These are phyloP conservation scores for Mimosa bimucronata DNA, from an alignment of 306 rosid genomes.

Conservation along the genomic window DNA sequence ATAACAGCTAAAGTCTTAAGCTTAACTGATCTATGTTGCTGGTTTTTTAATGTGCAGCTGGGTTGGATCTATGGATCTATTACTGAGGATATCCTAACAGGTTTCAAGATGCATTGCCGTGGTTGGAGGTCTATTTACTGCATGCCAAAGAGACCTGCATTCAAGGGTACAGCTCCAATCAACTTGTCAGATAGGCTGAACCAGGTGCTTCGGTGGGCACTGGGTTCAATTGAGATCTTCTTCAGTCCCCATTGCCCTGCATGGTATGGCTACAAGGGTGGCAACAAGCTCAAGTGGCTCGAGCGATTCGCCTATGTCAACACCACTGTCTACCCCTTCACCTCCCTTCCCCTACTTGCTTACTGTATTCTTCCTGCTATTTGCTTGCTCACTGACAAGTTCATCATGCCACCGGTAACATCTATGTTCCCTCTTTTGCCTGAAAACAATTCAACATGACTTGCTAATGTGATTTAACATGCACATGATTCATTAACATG, in stretches of 20 bases:
- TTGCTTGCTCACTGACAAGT: slow-evolving; percentile 96
- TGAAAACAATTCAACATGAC: slow-evolving; percentile 21
- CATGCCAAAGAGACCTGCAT: slow-evolving; percentile 82
- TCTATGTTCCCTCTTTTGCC: slow-evolving; percentile 2
- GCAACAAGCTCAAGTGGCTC: slow-evolving; percentile 86
- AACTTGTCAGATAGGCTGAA: slow-evolving; percentile 94
- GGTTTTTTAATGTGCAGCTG: slow-evolving; percentile 57
- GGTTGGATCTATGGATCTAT: slow-evolving; percentile 98
- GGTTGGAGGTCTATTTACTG: slow-evolving; percentile 99
- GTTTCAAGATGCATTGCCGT: slow-evolving; percentile 98
- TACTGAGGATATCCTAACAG: slow-evolving; percentile 95
- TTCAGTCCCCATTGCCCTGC: slow-evolving; percentile 93
- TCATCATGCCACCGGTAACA: slow-evolving; percentile 96
- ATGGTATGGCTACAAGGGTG: slow-evolving; percentile 91
- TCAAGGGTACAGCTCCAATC: slow-evolving; percentile 99
- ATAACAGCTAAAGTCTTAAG: not conserved
- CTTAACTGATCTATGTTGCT: not conserved
- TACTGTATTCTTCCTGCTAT: slow-evolving; percentile 89
- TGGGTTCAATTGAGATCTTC: slow-evolving; percentile 92
- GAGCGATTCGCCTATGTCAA: slow-evolving; percentile 90
- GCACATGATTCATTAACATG: not conserved
- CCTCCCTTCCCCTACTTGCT: slow-evolving; percentile 89
- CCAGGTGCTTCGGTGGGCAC: slow-evolving; percentile 99
- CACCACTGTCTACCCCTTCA: slow-evolving; percentile 96
- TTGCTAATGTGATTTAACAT: slow-evolving; percentile 24